Evolutionary conservation across 2,329 filamentous ascomycete species (phyloP).

Genomic region (Phialemoniopsis sp.): DNA sequence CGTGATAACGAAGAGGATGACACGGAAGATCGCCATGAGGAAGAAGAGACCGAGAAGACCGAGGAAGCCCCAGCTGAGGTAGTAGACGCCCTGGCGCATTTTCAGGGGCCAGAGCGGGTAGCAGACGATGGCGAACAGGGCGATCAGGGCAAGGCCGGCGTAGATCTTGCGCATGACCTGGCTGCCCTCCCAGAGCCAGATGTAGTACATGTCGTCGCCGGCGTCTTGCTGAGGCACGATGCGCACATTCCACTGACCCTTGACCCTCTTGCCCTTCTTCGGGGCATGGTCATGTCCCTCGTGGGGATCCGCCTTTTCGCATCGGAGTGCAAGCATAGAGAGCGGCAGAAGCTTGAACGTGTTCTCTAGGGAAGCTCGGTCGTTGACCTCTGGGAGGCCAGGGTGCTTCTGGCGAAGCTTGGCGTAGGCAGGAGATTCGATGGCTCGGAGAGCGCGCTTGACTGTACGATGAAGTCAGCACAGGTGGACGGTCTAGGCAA

Average conservation of each 20-base stretch:
- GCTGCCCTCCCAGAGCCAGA: slow-evolving; percentile 92
- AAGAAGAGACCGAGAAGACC: slow-evolving; percentile 91
- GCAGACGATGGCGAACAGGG: slow-evolving; percentile 85
- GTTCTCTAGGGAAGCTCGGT: slow-evolving; percentile 86
- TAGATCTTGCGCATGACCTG: slow-evolving; percentile 94
- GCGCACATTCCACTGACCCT: slow-evolving; percentile 93
- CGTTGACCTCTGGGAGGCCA: slow-evolving; percentile 80
- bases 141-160: slow-evolving; percentile 73
- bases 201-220: slow-evolving; percentile 84
- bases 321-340: slow-evolving; percentile 87
- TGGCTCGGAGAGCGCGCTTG: slow-evolving; percentile 88
- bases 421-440: slow-evolving; percentile 84
- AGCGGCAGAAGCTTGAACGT: slow-evolving; percentile 92
- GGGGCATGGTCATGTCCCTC: slow-evolving; percentile 66
- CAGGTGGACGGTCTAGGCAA: not conserved
- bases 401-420: slow-evolving; percentile 90
- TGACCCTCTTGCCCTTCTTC: slow-evolving; percentile 82
- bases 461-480: slow-evolving; percentile 48
- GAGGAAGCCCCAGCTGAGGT: slow-evolving; percentile 90
- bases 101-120: slow-evolving; percentile 96
- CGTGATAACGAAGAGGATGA: slow-evolving; percentile 91
- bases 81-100: slow-evolving; percentile 92
- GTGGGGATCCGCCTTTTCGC: slow-evolving; percentile 76
- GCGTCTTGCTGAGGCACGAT: slow-evolving; percentile 96
- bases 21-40: slow-evolving; percentile 92